Evolutionary conservation across 1,284 basidiomycete genomes (phyloP), one percentile per base, ranked within the genome.

Genomic region (Marasmius oreades): DNA sequence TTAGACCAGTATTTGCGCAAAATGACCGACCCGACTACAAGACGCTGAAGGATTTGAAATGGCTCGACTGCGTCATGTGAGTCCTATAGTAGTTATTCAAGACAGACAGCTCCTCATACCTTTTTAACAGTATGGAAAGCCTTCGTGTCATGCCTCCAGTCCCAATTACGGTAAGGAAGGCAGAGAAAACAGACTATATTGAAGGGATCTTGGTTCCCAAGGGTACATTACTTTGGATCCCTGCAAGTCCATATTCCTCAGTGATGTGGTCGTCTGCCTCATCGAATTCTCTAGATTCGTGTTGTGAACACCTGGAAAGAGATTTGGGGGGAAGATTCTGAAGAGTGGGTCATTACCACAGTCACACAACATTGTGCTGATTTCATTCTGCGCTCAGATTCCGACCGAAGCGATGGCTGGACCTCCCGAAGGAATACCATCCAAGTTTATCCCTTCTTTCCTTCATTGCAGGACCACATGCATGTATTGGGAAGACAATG

Each of bases 401-500:
- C 63, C 69, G 64, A 28, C 78, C 77, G 0, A 64, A 63, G 18
- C 72, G 77, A 53, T 79, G 77, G 77, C 64, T 74, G 3, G 66
- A 73, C 48, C 67, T 77, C 0, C 76, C 76, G 1, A 62, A 69
- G 39, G 63, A 65, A 1, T 76, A 74, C 61, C 69, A 73, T 55
- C 55, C 72, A 1, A 66, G 64, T 0, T 74, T 73, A 39, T 77
- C 75, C 2, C 63, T 75, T 2, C 62, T 78, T 28, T 73, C 75
- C 0, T 79, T 80, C 63, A 70, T 79, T 55, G 69, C 72, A 4
- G 78, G 78, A 0, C 77, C 78, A 10, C 77, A 79, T 55, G 74
- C 67, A 2, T 79, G 77, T 60, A 80, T 79, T 43, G 77, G 77
- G 3, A 78, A 74, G 65, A 79, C 77, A 0, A 80, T 81, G 79